Evolutionary conservation across 2,329 filamentous ascomycete species (phyloP).

Genomic region (Mycosphaerella sp.): DNA sequence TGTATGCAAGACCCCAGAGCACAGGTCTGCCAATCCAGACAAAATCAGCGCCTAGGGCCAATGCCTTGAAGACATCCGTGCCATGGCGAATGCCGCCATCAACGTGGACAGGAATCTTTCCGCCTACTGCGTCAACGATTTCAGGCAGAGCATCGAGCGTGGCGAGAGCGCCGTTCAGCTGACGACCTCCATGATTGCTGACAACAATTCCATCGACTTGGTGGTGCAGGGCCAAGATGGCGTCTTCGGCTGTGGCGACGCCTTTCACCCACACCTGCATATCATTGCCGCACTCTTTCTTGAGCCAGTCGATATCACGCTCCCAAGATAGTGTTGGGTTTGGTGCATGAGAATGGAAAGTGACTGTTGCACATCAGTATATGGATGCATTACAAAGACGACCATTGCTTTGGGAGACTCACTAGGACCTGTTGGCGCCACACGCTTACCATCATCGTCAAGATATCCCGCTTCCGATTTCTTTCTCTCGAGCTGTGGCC

Average conservation of each 20-base stretch:
- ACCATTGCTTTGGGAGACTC: neutral
- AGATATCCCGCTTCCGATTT: slow-evolving; percentile 11
- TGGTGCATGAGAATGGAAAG: slow-evolving; percentile 37
- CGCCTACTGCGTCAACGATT: slow-evolving; percentile 35
- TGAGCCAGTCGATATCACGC: slow-evolving; percentile 46
- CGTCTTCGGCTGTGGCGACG: slow-evolving; percentile 38
- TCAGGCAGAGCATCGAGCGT: slow-evolving; percentile 46
- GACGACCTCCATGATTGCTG: slow-evolving; percentile 51
- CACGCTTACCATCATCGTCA: slow-evolving; percentile 27
- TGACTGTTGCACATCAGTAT: slow-evolving; percentile 19
- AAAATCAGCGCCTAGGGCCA: slow-evolving; percentile 47
- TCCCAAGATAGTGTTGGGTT: slow-evolving; percentile 44
- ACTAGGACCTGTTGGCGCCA: slow-evolving; percentile 29
- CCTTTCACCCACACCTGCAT: slow-evolving; percentile 47
- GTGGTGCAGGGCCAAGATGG: slow-evolving; percentile 41
- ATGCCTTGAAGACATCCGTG: slow-evolving; percentile 53
- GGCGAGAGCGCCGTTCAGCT: slow-evolving; percentile 51
- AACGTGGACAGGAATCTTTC: slow-evolving; percentile 54
- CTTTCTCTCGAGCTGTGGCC: slow-evolving; percentile 5
- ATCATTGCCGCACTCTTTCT: slow-evolving; percentile 38
- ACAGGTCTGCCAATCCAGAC: slow-evolving; percentile 45
- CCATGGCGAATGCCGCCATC: slow-evolving; percentile 54
- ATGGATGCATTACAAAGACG: neutral
- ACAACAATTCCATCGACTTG: slow-evolving; percentile 42
- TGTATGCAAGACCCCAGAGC: slow-evolving; percentile 45